Conservation (phyloP, 2,329 filamentous ascomycete genomes). For the Colletotrichum chlorophyti region DNA sequence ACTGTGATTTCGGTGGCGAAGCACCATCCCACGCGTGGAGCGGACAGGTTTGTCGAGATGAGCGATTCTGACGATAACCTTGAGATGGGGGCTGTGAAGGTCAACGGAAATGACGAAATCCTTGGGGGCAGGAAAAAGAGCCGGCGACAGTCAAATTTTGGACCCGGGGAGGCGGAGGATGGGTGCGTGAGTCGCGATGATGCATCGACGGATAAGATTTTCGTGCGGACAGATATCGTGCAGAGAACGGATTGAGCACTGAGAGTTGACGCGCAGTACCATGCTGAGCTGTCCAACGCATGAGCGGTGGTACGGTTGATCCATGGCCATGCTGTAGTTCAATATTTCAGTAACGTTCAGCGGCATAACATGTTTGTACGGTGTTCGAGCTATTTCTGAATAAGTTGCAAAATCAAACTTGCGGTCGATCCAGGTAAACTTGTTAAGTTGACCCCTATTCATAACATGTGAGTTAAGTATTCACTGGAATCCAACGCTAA, state of each 20-base stretch:
- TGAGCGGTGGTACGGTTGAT: too few relatives aligned
- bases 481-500: too few relatives aligned
- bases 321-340: too few relatives aligned
- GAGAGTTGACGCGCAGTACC: neutral
- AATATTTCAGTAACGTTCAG: too few relatives aligned
- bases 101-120: neutral
- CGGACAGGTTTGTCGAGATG: slow-evolving; percentile 24
- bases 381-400: too few relatives aligned
- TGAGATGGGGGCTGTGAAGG: slow-evolving; percentile 11
- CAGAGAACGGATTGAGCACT: neutral
- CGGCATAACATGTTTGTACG: too few relatives aligned
- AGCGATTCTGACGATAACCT: slow-evolving; percentile 29
- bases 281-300: neutral
- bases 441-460: too few relatives aligned
- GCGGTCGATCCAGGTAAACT: too few relatives aligned
- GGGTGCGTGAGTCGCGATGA: neutral
- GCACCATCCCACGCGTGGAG: neutral
- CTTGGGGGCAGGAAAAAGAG: neutral
- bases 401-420: too few relatives aligned
- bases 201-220: neutral
- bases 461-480: too few relatives aligned
- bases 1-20: slow-evolving; percentile 6
- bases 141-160: neutral
- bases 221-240: slow-evolving; percentile 2
- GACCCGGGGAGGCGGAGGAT: neutral